Percentiles rank a stretch among this genome's conserved stretches.
phyloP scores from a whole-genome alignment of 192 early-diverging fungal species.

The Coemansia sp. region DNA sequence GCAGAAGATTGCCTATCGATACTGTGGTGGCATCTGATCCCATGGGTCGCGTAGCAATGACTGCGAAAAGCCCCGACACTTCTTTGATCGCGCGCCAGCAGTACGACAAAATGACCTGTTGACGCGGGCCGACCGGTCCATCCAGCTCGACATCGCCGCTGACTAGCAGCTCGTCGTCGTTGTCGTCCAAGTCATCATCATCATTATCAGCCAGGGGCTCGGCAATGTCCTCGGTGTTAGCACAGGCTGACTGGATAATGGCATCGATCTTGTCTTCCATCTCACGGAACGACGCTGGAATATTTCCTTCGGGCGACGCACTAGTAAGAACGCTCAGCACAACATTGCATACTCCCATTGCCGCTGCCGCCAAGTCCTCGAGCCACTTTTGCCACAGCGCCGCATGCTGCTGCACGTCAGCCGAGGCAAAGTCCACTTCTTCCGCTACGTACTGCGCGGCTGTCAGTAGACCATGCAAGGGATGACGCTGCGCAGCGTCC shows the following conservation, averaged over 20 bases:
- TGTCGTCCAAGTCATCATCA: constrained; percentile 35
- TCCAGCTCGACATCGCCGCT: constrained; percentile 27
- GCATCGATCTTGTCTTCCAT: constrained; percentile 60
- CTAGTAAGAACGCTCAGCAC: constrained; percentile 75
- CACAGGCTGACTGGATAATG: constrained; percentile 36
- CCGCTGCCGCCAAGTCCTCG: constrained; percentile 49
- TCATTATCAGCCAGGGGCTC: background rate
- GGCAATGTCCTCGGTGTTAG: background rate
- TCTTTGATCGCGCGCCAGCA: constrained; percentile 95
- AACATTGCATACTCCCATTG: constrained; percentile 60
- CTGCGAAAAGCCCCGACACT: constrained; percentile 66
- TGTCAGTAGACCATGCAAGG: constrained; percentile 63
- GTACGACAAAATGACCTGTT: constrained; percentile 86
- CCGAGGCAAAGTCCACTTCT: constrained; percentile 61
- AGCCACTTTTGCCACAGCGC: constrained; percentile 60
- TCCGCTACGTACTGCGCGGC: constrained; percentile 64
- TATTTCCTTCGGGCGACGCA: constrained; percentile 87
- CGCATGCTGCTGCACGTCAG: constrained; percentile 47
- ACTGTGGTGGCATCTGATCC: constrained; percentile 22
- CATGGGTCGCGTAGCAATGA: background rate
- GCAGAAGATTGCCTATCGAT: constrained; percentile 53
- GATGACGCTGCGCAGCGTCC: constrained; percentile 52
- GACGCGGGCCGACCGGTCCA: constrained; percentile 60
- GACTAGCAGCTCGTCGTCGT: constrained; percentile 37
- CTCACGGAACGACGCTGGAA: constrained; percentile 78